Evolutionary conservation across 225 moss, liverwort and hornwort species (phyloP).

Genomic region (Pseudoscleropodium purum): DNA sequence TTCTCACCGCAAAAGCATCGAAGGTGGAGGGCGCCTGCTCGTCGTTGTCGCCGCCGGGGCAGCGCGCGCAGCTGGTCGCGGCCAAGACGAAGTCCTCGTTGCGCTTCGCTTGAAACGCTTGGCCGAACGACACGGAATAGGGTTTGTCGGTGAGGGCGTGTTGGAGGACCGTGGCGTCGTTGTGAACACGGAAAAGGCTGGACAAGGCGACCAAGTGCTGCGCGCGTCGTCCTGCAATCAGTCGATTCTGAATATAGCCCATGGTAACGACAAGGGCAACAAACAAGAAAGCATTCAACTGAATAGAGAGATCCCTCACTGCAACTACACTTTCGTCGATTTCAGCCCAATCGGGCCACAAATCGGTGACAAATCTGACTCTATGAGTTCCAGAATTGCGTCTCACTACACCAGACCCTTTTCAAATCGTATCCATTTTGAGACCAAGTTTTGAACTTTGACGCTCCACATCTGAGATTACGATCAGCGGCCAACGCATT

Average conservation of each 20-base stretch:
- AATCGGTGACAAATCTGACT: background rate
- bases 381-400: background rate
- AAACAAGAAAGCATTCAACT: background rate
- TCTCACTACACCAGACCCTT: background rate
- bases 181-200: background rate
- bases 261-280: background rate
- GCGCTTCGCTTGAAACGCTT: slow-evolving; percentile 28
- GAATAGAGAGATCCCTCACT: background rate
- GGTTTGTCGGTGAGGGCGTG: slow-evolving; percentile 13
- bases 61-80: slow-evolving; percentile 24
- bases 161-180: background rate
- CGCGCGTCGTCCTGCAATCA: slow-evolving; percentile 28
- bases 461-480: background rate
- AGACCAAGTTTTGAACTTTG: background rate
- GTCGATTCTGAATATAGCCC: slow-evolving; percentile 25
- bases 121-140: slow-evolving; percentile 19
- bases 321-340: background rate
- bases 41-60: slow-evolving; percentile 1
- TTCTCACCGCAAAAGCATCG: slow-evolving; percentile 51
- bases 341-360: background rate
- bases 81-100: slow-evolving; percentile 27
- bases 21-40: slow-evolving; percentile 28
- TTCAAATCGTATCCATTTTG: background rate
- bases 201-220: slow-evolving; percentile 17
- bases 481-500: background rate